phyloP scores from a whole-genome alignment of 2,329 filamentous ascomycete species.

The Aspergillus pseudoglaucus region DNA sequence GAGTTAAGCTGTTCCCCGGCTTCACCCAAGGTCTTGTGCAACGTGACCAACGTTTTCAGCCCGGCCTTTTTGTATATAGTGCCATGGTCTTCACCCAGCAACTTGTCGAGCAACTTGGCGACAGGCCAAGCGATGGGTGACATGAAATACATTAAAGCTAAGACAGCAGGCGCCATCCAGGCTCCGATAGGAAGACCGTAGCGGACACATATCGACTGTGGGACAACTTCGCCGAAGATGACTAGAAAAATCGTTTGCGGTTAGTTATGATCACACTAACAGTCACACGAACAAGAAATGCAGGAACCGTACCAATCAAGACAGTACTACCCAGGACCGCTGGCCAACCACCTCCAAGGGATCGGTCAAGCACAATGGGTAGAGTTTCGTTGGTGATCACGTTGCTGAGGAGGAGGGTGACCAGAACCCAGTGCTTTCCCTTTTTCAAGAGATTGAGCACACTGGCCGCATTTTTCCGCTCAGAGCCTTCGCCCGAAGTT shows the following conservation, averaged over 20 bases:
- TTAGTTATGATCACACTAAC: neutral
- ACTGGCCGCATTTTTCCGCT: conserved; percentile 75
- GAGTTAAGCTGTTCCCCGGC: conserved; percentile 83
- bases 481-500: conserved; percentile 73
- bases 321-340: conserved; percentile 90
- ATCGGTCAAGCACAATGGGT: conserved; percentile 89
- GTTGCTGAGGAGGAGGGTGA: conserved; percentile 88
- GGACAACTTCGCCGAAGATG: conserved; percentile 95
- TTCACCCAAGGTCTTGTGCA: conserved; percentile 86
- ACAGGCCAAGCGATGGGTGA: conserved; percentile 88
- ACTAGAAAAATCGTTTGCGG: conserved; percentile 48
- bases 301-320: conserved; percentile 66
- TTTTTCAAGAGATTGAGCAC: conserved; percentile 74
- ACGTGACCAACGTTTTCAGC: conserved; percentile 87
- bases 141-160: conserved; percentile 85
- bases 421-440: conserved; percentile 97
- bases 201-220: conserved; percentile 92
- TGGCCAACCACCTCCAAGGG: conserved; percentile 87
- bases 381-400: conserved; percentile 97
- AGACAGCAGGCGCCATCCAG: conserved; percentile 82
- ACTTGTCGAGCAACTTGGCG: conserved; percentile 86
- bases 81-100: conserved; percentile 90
- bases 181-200: conserved; percentile 93
- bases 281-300: neutral
- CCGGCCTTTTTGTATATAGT: conserved; percentile 98